Evolutionary conservation across 495 filamentous ascomycete species (phyloP).

Genomic region (Trichoderma orchidacearum): DNA sequence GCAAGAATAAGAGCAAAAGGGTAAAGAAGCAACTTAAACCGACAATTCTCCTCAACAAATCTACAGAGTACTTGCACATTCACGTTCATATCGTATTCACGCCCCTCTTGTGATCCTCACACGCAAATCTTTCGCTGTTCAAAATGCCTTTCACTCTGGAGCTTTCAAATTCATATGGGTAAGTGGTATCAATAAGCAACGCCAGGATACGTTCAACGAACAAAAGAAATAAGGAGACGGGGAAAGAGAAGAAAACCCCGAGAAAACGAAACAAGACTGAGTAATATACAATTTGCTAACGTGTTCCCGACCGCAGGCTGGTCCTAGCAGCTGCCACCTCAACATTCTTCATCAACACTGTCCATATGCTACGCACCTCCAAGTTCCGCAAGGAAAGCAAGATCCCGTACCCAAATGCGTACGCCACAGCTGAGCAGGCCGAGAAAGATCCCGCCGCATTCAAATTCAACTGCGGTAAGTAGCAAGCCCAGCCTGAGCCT

Average conservation of each 20-base stretch:
- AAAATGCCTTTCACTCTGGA: slow-evolving; percentile 14
- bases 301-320: slow-evolving; percentile 19
- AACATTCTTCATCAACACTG: slow-evolving; percentile 40
- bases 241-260: neutral
- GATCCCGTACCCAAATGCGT: slow-evolving; percentile 49
- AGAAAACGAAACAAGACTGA: neutral
- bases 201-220: neutral
- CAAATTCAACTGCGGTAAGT: slow-evolving; percentile 34
- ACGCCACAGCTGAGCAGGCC: slow-evolving; percentile 44
- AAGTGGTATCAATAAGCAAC: slow-evolving; percentile 5
- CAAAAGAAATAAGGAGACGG: neutral
- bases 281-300: neutral
- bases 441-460: slow-evolving; percentile 39
- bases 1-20: no score
- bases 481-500: neutral
- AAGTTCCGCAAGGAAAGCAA: slow-evolving; percentile 37
- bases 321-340: slow-evolving; percentile 48
- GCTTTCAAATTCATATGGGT: slow-evolving; percentile 29
- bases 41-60: neutral
- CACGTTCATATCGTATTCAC: no score
- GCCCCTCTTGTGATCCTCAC: no score
- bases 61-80: no score
- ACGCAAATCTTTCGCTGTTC: no score
- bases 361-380: slow-evolving; percentile 33
- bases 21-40: no score